phyloP scores from a whole-genome alignment of 179 eudicot genomes.

The Silene coronaria region DNA sequence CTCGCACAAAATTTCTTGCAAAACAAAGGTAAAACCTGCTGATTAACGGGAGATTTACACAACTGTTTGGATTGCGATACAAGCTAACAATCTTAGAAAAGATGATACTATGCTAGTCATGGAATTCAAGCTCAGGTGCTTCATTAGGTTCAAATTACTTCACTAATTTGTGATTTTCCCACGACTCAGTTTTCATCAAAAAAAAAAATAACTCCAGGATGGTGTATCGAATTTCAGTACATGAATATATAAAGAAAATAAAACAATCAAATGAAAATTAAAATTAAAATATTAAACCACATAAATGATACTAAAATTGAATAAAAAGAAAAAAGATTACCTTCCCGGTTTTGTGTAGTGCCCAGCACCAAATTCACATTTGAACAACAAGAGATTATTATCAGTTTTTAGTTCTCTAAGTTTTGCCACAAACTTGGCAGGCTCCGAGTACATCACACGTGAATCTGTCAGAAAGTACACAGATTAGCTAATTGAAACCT shows the following conservation, averaged over 20 bases:
- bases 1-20: no score
- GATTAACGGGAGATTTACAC: not conserved
- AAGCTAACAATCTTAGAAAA: not conserved
- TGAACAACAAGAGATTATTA: conserved; percentile 62
- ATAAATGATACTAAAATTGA: not conserved
- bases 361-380: conserved; percentile 87
- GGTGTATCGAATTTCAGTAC: not conserved
- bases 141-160: no score
- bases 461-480: conserved; percentile 50
- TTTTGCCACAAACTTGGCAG: conserved; percentile 88
- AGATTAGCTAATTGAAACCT: conserved; percentile 7
- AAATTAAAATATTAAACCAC: not conserved
- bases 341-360: conserved; percentile 89
- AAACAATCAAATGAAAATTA: not conserved
- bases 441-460: conserved; percentile 89
- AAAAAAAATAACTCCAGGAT: not conserved
- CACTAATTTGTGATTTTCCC: not conserved
- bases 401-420: conserved; percentile 78
- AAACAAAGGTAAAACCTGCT: no score
- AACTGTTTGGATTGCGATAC: not conserved
- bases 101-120: not conserved
- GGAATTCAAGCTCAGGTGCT: not conserved
- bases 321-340: conserved; percentile 29
- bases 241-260: not conserved
- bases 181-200: not conserved